Evolutionary conservation across 106 monocot species (phyloP).

Genomic region (Cymbidium sinense): DNA sequence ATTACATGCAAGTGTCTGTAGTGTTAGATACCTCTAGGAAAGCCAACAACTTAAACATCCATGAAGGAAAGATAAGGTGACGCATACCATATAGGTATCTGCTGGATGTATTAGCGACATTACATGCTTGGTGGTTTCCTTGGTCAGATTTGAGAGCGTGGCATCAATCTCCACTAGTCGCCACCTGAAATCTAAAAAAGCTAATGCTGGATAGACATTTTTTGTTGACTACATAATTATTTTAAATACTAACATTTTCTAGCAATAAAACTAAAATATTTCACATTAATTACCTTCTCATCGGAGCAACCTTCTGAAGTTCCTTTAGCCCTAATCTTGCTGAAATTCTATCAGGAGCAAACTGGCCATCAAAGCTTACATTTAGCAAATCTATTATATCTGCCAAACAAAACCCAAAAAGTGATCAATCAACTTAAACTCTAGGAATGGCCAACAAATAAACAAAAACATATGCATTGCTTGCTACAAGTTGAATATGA

Average conservation of each 20-base stretch:
- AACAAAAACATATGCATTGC: neutral
- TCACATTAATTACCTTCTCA: slow-evolving; percentile 50
- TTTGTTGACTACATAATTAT: neutral
- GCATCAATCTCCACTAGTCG: slow-evolving; percentile 93
- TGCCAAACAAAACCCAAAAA: slow-evolving; percentile 23
- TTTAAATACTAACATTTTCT: neutral
- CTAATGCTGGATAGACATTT: slow-evolving; percentile 7
- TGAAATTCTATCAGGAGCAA: slow-evolving; percentile 95
- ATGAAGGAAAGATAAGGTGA: neutral
- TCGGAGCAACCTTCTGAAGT: slow-evolving; percentile 77
- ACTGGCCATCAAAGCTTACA: slow-evolving; percentile 90
- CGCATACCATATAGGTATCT: slow-evolving; percentile 87
- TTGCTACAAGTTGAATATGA: neutral
- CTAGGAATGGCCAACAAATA: neutral
- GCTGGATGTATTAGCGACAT: slow-evolving; percentile 83
- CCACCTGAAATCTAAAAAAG: slow-evolving; percentile 58
- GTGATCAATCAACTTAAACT: neutral
- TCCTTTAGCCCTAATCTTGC: slow-evolving; percentile 61
- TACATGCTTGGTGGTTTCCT: slow-evolving; percentile 57
- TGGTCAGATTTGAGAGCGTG: slow-evolving; percentile 47
- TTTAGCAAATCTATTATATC: slow-evolving; percentile 84
- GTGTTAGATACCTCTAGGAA: neutral
- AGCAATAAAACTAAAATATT: neutral
- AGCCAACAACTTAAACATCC: neutral
- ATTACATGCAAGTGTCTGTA: neutral